Evolutionary conservation across 345 rosid species (phyloP).

Genomic region (Euphorbia pulcherrima): DNA sequence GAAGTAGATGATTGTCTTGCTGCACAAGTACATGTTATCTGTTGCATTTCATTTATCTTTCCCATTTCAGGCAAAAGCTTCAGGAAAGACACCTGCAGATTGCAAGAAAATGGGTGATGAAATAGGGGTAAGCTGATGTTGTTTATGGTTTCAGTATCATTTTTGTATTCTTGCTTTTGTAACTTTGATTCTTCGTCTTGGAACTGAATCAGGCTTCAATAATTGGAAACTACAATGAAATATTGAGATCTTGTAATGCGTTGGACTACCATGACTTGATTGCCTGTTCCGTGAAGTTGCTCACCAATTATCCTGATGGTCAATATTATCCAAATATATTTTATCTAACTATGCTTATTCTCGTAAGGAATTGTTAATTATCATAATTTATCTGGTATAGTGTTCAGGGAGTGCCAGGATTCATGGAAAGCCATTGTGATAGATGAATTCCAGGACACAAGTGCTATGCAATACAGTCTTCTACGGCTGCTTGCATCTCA

Average conservation of each 20-base stretch:
- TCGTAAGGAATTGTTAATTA: conserved; percentile 18
- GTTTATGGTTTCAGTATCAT: conserved; percentile 20
- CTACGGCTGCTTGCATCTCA: conserved; percentile 69
- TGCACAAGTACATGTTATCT: conserved; percentile 8
- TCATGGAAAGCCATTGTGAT: conserved; percentile 81
- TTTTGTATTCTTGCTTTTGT: conserved; percentile 19
- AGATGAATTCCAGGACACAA: conserved; percentile 97
- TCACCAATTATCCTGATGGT: conserved; percentile 80
- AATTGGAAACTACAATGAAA: conserved; percentile 59
- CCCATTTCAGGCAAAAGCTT: conserved; percentile 77
- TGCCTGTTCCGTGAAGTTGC: conserved; percentile 72
- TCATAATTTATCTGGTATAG: conserved; percentile 36
- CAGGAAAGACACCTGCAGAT: conserved; percentile 66
- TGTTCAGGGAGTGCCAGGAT: conserved; percentile 63
- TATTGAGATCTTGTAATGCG: conserved; percentile 73
- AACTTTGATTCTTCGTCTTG: conserved; percentile 27
- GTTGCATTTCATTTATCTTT: conserved; percentile 2
- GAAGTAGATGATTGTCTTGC: background rate
- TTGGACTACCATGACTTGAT: conserved; percentile 93
- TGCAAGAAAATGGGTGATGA: conserved; percentile 59
- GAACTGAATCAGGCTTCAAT: conserved; percentile 65
- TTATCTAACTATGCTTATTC: conserved; percentile 10
- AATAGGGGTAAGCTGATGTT: conserved; percentile 62
- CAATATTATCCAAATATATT: conserved; percentile 15
- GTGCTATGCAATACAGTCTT: conserved; percentile 80